These are phyloP conservation scores for Cladosporium sp. DNA, from an alignment of 2,329 filamentous ascomycete genomes.

Conservation along the genomic window DNA sequence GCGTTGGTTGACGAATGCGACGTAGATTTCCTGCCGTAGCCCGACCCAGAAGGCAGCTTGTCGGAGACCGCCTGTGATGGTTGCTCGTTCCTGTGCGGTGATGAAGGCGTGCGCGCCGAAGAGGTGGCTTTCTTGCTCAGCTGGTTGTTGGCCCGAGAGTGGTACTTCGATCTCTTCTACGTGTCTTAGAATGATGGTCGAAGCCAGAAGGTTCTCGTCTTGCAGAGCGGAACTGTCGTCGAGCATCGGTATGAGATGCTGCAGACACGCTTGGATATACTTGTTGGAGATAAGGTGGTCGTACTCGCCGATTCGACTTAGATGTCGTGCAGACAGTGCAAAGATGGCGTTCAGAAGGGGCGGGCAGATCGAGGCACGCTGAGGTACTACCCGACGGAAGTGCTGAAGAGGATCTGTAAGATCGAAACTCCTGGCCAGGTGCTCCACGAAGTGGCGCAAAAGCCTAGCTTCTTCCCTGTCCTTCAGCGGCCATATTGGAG, in stretches of 20 bases:
- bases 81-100: constrained; percentile 27
- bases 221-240: constrained; percentile 37
- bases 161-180: constrained; percentile 53
- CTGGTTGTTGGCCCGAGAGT: constrained; percentile 20
- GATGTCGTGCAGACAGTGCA: constrained; percentile 52
- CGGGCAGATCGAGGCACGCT: constrained; percentile 47
- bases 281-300: constrained; percentile 48
- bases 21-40: constrained; percentile 57
- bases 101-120: constrained; percentile 35
- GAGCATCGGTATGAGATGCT: constrained; percentile 46
- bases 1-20: constrained; percentile 40
- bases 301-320: constrained; percentile 47
- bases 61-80: constrained; percentile 36
- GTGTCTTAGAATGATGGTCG: constrained; percentile 54
- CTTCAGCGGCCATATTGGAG: constrained; percentile 28
- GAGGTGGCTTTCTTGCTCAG: constrained; percentile 26
- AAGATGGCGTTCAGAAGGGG: constrained; percentile 56
- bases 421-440: constrained; percentile 29
- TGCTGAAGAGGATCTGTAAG: constrained; percentile 37
- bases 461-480: constrained; percentile 29
- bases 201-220: constrained; percentile 52
- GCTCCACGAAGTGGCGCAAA: constrained; percentile 30
- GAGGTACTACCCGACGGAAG: constrained; percentile 53
- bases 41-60: constrained; percentile 54
- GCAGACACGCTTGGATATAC: constrained; percentile 54